These are phyloP conservation scores for Malania oleifera DNA, from an alignment of 164 flowering plant species.

Conservation along the genomic window DNA sequence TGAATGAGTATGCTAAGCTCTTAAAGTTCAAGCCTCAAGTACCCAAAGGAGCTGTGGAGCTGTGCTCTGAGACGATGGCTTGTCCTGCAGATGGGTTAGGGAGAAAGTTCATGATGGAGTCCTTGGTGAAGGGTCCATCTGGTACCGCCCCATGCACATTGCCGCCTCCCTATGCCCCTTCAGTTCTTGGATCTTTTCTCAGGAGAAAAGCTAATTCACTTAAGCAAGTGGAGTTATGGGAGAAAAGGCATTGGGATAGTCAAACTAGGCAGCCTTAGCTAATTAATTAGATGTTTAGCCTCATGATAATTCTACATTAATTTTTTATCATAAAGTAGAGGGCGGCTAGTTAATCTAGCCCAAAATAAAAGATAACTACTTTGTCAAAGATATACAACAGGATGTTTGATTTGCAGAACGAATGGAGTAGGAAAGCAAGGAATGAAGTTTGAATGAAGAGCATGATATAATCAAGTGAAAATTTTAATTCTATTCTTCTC, in stretches of 20 bases:
- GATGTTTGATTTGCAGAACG: too few relatives aligned
- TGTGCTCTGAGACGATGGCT: conserved; percentile 17
- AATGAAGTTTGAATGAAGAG: too few relatives aligned
- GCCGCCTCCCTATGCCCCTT: conserved; percentile 20
- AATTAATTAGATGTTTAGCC: too few relatives aligned
- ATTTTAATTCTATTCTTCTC: too few relatives aligned
- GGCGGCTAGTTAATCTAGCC: too few relatives aligned
- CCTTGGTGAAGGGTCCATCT: conserved; percentile 14
- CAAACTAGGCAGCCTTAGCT: background rate
- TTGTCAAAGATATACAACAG: too few relatives aligned
- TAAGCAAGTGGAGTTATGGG: conserved; percentile 17
- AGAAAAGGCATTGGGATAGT: conserved; percentile 11
- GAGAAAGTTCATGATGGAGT: conserved; percentile 21
- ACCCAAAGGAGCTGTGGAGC: conserved; percentile 18
- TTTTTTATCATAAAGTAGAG: too few relatives aligned
- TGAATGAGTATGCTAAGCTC: conserved; percentile 19
- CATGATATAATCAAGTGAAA: too few relatives aligned
- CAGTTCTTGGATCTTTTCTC: background rate
- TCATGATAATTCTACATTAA: too few relatives aligned
- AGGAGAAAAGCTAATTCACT: conserved; percentile 9
- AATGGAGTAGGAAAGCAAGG: too few relatives aligned
- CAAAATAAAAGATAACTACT: too few relatives aligned
- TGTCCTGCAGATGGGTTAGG: conserved; percentile 3
- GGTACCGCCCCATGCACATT: conserved; percentile 12
- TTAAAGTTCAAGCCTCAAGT: conserved; percentile 9